These are phyloP conservation scores for Gymnopilus junonius DNA, from an alignment of 768 basidiomycete species.

Conservation along the genomic window DNA sequence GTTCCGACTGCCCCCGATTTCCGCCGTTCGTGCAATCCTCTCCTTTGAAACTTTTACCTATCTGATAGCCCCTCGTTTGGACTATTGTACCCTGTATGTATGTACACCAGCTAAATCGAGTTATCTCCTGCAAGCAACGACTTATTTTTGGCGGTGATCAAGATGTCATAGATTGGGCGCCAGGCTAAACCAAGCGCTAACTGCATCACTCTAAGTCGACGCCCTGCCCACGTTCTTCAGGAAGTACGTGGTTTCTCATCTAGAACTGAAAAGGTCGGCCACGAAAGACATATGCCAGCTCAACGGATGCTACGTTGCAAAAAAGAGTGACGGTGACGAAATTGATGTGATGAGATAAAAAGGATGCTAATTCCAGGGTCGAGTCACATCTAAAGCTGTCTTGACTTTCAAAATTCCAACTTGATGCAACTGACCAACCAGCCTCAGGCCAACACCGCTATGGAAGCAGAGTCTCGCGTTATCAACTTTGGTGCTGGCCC, in stretches of 20 bases:
- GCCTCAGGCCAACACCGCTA: background rate
- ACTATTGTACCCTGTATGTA: constrained; percentile 4
- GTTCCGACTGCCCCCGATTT: background rate
- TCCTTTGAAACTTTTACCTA: background rate
- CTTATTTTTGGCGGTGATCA: background rate
- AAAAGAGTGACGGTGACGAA: background rate
- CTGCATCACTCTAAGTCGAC: no score
- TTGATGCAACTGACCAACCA: constrained; percentile 7
- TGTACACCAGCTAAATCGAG: background rate
- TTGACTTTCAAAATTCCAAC: background rate
- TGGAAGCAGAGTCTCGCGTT: constrained; percentile 43
- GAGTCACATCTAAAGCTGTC: constrained; percentile 7
- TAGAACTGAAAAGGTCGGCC: background rate
- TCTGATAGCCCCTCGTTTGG: constrained; percentile 14
- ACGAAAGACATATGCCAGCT: background rate
- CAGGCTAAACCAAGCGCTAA: background rate
- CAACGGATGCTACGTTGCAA: background rate
- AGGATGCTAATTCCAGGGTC: constrained; percentile 9
- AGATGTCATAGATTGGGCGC: background rate
- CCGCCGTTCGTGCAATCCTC: background rate
- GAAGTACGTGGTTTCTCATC: background rate
- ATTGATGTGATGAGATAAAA: constrained; percentile 17
- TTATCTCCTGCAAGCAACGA: background rate
- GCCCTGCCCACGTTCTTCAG: background rate
- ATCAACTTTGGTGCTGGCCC: constrained; percentile 97